A percentile compares a stretch with the other conserved stretches of the same genome.
Conservation (phyloP, 208 protist species). For the Leishmania tropica region DNA sequence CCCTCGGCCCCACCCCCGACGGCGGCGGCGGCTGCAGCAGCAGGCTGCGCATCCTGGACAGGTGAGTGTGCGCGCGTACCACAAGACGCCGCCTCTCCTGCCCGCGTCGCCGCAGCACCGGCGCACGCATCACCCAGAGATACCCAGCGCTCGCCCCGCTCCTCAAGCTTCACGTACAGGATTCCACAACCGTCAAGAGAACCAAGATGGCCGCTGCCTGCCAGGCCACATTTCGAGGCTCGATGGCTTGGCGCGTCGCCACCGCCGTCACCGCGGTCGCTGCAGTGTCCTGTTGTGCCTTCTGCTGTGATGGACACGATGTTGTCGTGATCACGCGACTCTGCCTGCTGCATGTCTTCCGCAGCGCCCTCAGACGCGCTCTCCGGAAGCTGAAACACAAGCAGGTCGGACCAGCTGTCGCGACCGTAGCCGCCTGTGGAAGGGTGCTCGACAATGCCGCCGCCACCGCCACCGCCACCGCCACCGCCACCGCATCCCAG, state of each 20-base stretch:
- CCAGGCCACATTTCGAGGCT: background rate
- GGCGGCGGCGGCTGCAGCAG: background rate
- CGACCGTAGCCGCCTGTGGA: constrained; percentile 8
- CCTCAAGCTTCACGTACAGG: constrained; percentile 10
- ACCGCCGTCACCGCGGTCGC: background rate
- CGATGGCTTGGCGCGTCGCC: background rate
- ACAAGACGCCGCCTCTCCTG: background rate
- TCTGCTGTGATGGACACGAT: background rate
- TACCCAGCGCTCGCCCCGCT: constrained; percentile 23
- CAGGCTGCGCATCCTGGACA: background rate
- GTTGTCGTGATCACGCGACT: background rate
- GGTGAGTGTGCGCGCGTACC: background rate
- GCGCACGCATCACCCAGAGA: background rate
- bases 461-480: constrained; percentile 8
- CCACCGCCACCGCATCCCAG: constrained; percentile 1
- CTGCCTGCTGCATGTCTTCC: background rate
- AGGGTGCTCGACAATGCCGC: background rate
- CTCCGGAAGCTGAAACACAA: constrained; percentile 27
- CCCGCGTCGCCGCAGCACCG: background rate
- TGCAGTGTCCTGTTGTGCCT: background rate
- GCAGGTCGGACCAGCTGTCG: constrained; percentile 41
- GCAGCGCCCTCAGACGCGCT: background rate
- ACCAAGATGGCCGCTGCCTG: background rate
- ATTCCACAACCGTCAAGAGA: constrained; percentile 4
- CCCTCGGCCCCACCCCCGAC: background rate